Conservation (phyloP, 148 eudicot species). For the Silene conica region DNA sequence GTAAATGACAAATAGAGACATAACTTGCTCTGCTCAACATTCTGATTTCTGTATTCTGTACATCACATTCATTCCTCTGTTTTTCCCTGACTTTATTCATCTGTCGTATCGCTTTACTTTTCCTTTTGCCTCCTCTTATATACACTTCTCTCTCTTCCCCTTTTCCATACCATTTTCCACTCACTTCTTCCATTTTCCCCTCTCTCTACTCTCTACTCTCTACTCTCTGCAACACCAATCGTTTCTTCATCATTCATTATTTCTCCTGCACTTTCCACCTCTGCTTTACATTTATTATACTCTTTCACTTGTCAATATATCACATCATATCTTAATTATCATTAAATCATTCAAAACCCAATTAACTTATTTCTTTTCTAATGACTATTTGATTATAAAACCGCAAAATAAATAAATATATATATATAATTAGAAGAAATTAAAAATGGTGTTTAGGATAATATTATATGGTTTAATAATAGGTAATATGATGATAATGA, state of each 20-base stretch:
- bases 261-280: too few relatives aligned
- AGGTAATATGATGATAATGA: conserved; percentile 15
- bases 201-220: too few relatives aligned
- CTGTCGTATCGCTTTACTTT: conserved; percentile 4
- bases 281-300: not conserved
- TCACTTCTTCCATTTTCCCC: not conserved
- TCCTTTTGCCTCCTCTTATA: conserved; percentile 8
- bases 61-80: conserved; percentile 9
- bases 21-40: conserved; percentile 23
- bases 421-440: too few relatives aligned
- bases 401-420: too few relatives aligned
- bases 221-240: conserved; percentile 10
- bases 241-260: conserved; percentile 7
- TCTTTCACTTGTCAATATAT: too few relatives aligned
- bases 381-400: too few relatives aligned
- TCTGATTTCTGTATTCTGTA: too few relatives aligned
- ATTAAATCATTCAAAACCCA: not conserved
- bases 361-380: not conserved
- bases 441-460: not conserved
- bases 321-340: not conserved
- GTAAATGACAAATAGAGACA: not conserved
- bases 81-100: conserved; percentile 23
- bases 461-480: too few relatives aligned
- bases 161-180: not conserved
- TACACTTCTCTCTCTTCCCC: not conserved